These are phyloP conservation scores for Anthracocystis walkeri DNA, from an alignment of 1,284 basidiomycete species.

Conservation along the genomic window DNA sequence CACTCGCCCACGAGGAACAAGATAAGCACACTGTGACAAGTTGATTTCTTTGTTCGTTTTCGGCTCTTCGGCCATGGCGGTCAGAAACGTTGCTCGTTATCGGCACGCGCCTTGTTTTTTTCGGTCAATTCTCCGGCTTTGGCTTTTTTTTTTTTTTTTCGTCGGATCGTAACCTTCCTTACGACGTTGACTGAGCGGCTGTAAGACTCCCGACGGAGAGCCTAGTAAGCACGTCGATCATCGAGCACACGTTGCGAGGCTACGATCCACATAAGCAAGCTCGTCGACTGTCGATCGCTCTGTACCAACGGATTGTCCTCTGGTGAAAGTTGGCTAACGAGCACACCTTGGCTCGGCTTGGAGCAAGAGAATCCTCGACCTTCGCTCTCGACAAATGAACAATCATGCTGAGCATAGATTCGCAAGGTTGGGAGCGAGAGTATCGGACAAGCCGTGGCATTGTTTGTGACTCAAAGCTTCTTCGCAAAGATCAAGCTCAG, in stretches of 20 bases:
- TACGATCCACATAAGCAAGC: neutral
- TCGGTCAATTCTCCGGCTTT: slow-evolving; percentile 11
- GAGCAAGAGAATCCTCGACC: too few relatives aligned
- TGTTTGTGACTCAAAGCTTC: neutral
- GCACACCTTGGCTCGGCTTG: neutral
- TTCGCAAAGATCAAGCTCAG: slow-evolving; percentile 5
- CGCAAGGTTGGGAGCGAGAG: neutral
- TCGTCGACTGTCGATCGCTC: neutral
- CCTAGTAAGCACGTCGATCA: too few relatives aligned
- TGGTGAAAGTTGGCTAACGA: neutral
- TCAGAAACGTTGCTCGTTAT: slow-evolving; percentile 5
- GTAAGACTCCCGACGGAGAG: neutral
- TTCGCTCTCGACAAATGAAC: neutral
- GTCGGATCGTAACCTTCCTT: neutral
- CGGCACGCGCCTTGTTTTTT: neutral
- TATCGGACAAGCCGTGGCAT: slow-evolving; percentile 8
- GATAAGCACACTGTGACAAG: neutral
- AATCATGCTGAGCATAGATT: neutral
- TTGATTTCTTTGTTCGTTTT: slow-evolving; percentile 6
- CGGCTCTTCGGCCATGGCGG: slow-evolving; percentile 42
- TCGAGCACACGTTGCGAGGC: too few relatives aligned
- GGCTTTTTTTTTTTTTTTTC: neutral
- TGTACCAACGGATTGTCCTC: neutral
- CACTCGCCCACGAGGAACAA: neutral
- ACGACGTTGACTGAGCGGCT: neutral